Evolutionary conservation across 2,329 filamentous ascomycete genomes (phyloP).

Genomic region (Chalara sp.): DNA sequence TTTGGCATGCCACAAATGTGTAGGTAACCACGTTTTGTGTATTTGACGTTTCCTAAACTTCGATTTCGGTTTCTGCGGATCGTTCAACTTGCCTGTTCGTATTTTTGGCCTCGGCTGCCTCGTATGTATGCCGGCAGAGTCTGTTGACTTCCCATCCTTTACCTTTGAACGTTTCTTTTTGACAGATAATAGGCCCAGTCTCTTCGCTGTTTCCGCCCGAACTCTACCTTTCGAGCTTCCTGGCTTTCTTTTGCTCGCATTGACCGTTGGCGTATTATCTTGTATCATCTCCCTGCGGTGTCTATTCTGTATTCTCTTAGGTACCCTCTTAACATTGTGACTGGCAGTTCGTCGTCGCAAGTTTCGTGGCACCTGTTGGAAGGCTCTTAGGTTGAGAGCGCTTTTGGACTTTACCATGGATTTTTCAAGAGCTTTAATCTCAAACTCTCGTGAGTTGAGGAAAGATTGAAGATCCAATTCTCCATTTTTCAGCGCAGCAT

Average conservation of each 20-base stretch:
- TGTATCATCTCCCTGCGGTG: constrained; percentile 72
- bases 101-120: constrained; percentile 54
- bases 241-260: constrained; percentile 55
- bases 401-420: constrained; percentile 71
- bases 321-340: constrained; percentile 89
- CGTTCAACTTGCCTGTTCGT: constrained; percentile 62
- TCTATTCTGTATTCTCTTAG: constrained; percentile 63
- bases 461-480: constrained; percentile 83
- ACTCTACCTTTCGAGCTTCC: constrained; percentile 51
- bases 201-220: constrained; percentile 70
- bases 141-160: constrained; percentile 13
- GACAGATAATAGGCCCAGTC: constrained; percentile 56
- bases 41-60: constrained; percentile 82
- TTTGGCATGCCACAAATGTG: constrained; percentile 91
- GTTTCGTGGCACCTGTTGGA: constrained; percentile 82
- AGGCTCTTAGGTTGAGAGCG: constrained; percentile 61
- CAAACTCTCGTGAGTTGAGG: constrained; percentile 77
- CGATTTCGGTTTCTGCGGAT: constrained; percentile 50
- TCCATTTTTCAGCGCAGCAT: constrained; percentile 49
- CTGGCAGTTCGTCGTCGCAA: constrained; percentile 84
- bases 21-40: constrained; percentile 90
- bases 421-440: constrained; percentile 78
- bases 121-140: constrained; percentile 29
- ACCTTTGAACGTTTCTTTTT: constrained; percentile 42
- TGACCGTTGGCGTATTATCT: constrained; percentile 83